phyloP scores from a whole-genome alignment of 169 alveolate genomes.

The Cryptosporidium sp. region DNA sequence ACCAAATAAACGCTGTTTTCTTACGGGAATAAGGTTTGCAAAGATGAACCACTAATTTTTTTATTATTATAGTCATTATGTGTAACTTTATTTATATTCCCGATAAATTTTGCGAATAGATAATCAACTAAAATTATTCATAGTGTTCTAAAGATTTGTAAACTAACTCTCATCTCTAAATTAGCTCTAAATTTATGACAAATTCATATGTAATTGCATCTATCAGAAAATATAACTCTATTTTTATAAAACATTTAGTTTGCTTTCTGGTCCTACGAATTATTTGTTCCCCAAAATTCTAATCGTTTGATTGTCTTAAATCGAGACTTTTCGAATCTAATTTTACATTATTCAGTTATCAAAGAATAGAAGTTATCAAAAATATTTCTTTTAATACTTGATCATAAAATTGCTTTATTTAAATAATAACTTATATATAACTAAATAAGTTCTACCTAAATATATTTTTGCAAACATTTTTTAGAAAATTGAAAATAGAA shows the following conservation, averaged over 20 bases:
- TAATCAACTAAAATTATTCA: neutral
- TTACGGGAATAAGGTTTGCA: neutral
- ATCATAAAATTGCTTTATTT: too few relatives aligned
- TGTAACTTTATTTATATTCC: neutral
- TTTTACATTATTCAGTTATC: too few relatives aligned
- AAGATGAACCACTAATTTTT: neutral
- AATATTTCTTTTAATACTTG: too few relatives aligned
- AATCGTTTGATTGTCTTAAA: too few relatives aligned
- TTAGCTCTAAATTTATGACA: neutral
- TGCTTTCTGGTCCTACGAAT: neutral
- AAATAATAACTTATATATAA: too few relatives aligned
- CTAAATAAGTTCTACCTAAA: too few relatives aligned
- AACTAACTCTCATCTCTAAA: neutral
- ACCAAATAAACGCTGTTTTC: neutral
- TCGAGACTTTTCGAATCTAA: too few relatives aligned
- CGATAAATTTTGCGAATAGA: neutral
- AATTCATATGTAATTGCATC: neutral
- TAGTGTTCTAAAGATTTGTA: neutral
- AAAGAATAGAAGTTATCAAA: too few relatives aligned
- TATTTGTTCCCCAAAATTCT: too few relatives aligned
- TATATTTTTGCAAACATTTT: too few relatives aligned
- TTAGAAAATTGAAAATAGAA: too few relatives aligned
- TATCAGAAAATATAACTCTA: neutral
- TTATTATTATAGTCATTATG: neutral
- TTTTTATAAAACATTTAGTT: too few relatives aligned